Base-by-base conservation (phyloP, 768 basidiomycete species). In the Xerocomus brunneocitrinus region DNA sequence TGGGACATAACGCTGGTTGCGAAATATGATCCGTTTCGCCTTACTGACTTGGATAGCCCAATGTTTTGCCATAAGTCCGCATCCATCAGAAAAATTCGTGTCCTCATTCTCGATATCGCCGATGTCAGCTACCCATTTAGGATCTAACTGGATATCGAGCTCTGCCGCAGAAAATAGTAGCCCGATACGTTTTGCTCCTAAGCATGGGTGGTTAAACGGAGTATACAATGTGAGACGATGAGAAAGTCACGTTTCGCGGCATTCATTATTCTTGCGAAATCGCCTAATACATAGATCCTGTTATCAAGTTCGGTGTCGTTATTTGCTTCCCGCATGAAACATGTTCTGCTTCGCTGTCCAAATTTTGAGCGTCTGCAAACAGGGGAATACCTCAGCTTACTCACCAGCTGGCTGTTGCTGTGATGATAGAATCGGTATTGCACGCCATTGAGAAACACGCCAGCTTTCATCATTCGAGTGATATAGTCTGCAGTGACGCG, bases 401-500 rank as follows among this genome's bases (percentile, higher is more conserved):
- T 74, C 55, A 84, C 83, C 62, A 86, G 59, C 57, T 87, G 85
- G 55, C 83, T 86, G 61, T 86, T 85, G 39, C 85, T 85, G 53
- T 87, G 85, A 52, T 82, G 81, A 54, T 84, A 86, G 62, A 86
- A 87, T 2, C 84, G 79, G 63, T 85, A 85, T 57, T 85, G 80
- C 0, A 76, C 65, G 1, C 73, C 74, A 55, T 87, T 85, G 58
- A 85, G 59, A 58, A 77, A 78, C 1, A 87, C 53, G 0, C 85
- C 85, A 0, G 71, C 68, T 54, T 75, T 77, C 66, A 85, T 72
- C 55, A 86, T 62, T 31, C 81, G 73, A 19, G 69, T 59, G 41
- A 85, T 78, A 58, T 87, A 87, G 12, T 85, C 83, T 43, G 74
- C 67, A 5, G 74, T 76, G 25, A 71, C 74, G 30, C 71, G 73